Conservation (phyloP, 2,329 filamentous ascomycete genomes). For the Thelonectria blattea region DNA sequence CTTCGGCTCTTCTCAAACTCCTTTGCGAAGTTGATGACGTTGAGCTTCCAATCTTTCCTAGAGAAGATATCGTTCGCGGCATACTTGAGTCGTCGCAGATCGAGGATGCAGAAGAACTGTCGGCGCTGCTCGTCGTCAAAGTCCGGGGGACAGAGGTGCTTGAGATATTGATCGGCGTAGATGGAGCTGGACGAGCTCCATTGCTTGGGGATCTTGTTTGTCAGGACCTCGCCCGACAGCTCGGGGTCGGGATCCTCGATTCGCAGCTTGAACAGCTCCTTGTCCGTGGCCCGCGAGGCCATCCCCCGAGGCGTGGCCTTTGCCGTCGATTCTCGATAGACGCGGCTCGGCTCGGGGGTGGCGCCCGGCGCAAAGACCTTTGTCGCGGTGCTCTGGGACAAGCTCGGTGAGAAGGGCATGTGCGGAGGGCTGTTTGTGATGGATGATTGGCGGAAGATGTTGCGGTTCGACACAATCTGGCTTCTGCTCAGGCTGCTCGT, state of each 20-base stretch:
- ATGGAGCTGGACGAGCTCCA: slow-evolving; percentile 59
- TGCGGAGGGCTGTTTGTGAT: slow-evolving; percentile 42
- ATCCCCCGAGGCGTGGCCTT: slow-evolving; percentile 57
- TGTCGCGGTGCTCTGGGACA: slow-evolving; percentile 53
- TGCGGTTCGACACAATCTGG: slow-evolving; percentile 46
- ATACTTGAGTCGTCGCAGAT: slow-evolving; percentile 66
- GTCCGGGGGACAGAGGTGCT: slow-evolving; percentile 61
- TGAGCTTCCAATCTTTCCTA: slow-evolving; percentile 68
- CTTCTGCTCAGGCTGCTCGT: slow-evolving; percentile 45
- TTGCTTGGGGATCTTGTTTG: slow-evolving; percentile 60
- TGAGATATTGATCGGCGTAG: slow-evolving; percentile 65
- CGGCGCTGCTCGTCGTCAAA: slow-evolving; percentile 65
- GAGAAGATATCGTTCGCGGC: slow-evolving; percentile 65
- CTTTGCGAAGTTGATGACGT: slow-evolving; percentile 67
- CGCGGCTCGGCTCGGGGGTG: slow-evolving; percentile 51
- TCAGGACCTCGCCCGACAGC: slow-evolving; percentile 60
- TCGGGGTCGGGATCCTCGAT: slow-evolving; percentile 63
- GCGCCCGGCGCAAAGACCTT: slow-evolving; percentile 54
- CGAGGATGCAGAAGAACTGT: slow-evolving; percentile 68
- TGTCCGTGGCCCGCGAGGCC: slow-evolving; percentile 54
- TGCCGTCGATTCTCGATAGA: slow-evolving; percentile 52
- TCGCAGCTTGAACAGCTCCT: slow-evolving; percentile 63
- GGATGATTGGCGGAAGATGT: slow-evolving; percentile 51
- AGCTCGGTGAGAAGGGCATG: slow-evolving; percentile 52
- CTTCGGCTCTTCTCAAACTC: slow-evolving; percentile 69